Percentiles rank a stretch among this genome's conserved stretches.
Conservation (phyloP, 257 asterid species). For the Euphrasia confusa region DNA sequence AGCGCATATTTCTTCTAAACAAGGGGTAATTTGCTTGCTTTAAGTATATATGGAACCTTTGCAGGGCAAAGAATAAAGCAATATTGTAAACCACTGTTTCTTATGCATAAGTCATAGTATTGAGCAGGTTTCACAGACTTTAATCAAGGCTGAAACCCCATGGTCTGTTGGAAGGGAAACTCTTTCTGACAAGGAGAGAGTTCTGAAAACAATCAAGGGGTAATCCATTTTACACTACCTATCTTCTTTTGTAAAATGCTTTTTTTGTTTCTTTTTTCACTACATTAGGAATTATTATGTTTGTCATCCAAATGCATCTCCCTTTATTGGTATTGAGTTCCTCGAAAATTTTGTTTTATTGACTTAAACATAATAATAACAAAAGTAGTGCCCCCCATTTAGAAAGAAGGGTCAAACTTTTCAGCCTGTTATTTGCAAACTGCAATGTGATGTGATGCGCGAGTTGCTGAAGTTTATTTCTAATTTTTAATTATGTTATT, state of each 20-base stretch:
- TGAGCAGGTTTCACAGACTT: slow-evolving; percentile 57
- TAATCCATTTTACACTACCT: slow-evolving; percentile 25
- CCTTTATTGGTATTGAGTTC: slow-evolving; percentile 1
- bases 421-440: too few species aligned
- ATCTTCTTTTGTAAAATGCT: neutral
- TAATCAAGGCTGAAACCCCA: slow-evolving; percentile 85
- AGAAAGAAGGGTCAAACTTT: too few species aligned
- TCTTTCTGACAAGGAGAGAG: slow-evolving; percentile 81
- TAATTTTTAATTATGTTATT: too few species aligned
- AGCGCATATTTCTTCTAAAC: too few species aligned
- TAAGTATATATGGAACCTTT: neutral
- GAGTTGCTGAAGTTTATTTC: too few species aligned
- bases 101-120: neutral
- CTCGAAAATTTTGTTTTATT: neutral
- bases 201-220: slow-evolving; percentile 92
- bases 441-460: too few species aligned
- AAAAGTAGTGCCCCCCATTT: neutral
- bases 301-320: neutral
- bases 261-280: neutral
- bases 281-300: too few species aligned
- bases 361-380: neutral
- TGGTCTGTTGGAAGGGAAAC: slow-evolving; percentile 86
- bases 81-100: neutral
- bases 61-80: neutral
- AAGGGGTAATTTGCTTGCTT: too few species aligned